These are phyloP conservation scores for Grigorovia transvaalensis DNA, from an alignment of 805 yeast genomes.

Conservation along the genomic window DNA sequence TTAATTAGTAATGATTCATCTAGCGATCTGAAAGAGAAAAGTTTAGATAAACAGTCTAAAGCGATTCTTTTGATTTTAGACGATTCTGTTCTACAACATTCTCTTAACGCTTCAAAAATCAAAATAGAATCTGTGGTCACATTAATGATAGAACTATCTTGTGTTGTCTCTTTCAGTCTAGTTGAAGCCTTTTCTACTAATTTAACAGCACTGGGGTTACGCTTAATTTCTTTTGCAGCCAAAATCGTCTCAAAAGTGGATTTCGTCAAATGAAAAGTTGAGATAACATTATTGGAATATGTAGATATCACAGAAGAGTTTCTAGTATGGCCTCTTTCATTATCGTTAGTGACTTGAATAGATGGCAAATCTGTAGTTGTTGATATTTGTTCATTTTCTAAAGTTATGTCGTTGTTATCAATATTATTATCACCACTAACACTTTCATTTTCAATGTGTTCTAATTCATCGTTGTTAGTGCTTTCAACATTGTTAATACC, in stretches of 20 bases:
- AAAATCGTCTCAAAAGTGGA: conserved; percentile 50
- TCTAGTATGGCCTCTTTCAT: conserved; percentile 6
- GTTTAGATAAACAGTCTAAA: conserved; percentile 75
- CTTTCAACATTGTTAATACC: conserved; percentile 8
- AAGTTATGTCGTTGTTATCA: conserved; percentile 2
- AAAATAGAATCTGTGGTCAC: conserved; percentile 35
- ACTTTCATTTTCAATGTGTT: conserved; percentile 8
- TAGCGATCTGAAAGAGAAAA: conserved; percentile 69
- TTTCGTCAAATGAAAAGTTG: conserved; percentile 36
- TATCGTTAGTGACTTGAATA: not conserved
- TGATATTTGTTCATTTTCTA: not conserved
- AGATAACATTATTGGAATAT: conserved; percentile 18
- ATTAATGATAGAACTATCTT: conserved; percentile 16
- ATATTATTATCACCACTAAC: conserved; percentile 11
- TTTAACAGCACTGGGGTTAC: conserved; percentile 30
- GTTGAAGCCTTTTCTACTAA: conserved; percentile 26
- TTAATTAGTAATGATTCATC: conserved; percentile 50
- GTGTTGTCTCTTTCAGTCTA: conserved; percentile 20
- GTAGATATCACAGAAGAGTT: conserved; percentile 6
- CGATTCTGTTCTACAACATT: conserved; percentile 60
- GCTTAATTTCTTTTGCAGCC: conserved; percentile 50
- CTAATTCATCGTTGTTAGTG: not conserved
- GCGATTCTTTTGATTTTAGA: conserved; percentile 61
- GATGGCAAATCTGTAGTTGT: not conserved
- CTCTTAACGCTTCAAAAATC: conserved; percentile 71